Base-by-base conservation (phyloP, 1,284 basidiomycete species). In the Termitomyces sp. region DNA sequence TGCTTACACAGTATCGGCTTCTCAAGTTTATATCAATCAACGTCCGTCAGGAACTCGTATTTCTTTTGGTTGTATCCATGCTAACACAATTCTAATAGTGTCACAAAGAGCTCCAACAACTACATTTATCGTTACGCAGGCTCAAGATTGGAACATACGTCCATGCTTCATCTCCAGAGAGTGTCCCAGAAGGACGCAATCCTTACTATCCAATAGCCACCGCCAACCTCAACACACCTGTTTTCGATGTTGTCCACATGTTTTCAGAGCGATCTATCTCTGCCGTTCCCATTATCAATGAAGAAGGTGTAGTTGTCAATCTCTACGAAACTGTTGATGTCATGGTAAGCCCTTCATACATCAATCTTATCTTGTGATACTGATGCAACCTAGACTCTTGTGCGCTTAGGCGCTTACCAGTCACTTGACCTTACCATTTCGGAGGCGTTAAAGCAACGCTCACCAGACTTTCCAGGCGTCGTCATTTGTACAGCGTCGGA, bases 11-110 rank as follows among this genome's bases (percentile, higher is more conserved):
- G 70, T 99, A 99, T 66, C 84, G 97, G 28, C 86, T 99, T 19
- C 84, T 99, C 68, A 99, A 99, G 70, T 99, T 98, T 66, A 97
- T 99, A 57, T 88, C 97, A 35, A 96, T 97, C 70, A 99, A 99
- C 69, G 95, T 96, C 64, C 58, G 83, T 74, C n/a, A 37, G 51
- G 19, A 55, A 28, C 51, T 31, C 48, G 40, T 34, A n/a, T 19
- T 49, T 24, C 44, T 37, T n/a, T 39, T 28, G 1, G 21, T 24
- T 9, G 5, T 40, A 41, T 52, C 50, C 53, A 34, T 42, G 40
- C 43, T 52, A 5, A 55, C 55, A 52, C 49, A 53, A 16, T 51
- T 47, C 19, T 33, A 41, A 5, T 57, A 87, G 83, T 86, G 85
- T 65, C 82, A 79, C 52, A 83, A 83, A 65, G 88, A 92, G 64